These are phyloP conservation scores for Backusella westeae DNA, from an alignment of 192 early-diverging fungal genomes.

Conservation along the genomic window DNA sequence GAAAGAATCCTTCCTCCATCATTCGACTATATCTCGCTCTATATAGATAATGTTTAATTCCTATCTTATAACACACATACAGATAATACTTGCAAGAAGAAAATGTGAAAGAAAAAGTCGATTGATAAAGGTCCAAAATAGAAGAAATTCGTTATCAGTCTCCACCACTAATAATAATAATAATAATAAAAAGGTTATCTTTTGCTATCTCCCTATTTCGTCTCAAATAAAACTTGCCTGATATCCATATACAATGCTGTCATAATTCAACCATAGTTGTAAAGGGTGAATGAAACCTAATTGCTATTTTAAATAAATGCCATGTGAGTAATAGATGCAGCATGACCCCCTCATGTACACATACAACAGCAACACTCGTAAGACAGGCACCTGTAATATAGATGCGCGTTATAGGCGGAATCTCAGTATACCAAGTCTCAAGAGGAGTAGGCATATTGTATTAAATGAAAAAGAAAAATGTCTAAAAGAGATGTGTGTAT, in stretches of 20 bases:
- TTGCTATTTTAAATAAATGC: conserved; percentile 54
- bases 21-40: conserved; percentile 84
- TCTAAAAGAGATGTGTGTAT: background rate
- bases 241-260: conserved; percentile 61
- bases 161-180: conserved; percentile 76
- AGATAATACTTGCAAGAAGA: conserved; percentile 60
- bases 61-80: background rate
- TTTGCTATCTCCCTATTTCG: background rate
- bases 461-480: conserved; percentile 41
- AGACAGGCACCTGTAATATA: conserved; percentile 80
- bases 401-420: conserved; percentile 81
- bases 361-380: conserved; percentile 79
- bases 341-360: background rate
- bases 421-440: conserved; percentile 90
- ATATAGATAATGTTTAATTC: background rate
- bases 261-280: conserved; percentile 82
- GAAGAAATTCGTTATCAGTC: conserved; percentile 89
- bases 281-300: conserved; percentile 75
- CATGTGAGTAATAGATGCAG: background rate
- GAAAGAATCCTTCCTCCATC: conserved; percentile 93
- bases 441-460: conserved; percentile 53
- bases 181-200: background rate
- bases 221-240: conserved; percentile 50
- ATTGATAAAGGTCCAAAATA: conserved; percentile 91
- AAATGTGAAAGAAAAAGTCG: conserved; percentile 94